Percentiles rank a stretch among this genome's conserved stretches.
Evolutionary conservation across 306 rosid species (phyloP).

Genomic region (Abrus pulchellus): DNA sequence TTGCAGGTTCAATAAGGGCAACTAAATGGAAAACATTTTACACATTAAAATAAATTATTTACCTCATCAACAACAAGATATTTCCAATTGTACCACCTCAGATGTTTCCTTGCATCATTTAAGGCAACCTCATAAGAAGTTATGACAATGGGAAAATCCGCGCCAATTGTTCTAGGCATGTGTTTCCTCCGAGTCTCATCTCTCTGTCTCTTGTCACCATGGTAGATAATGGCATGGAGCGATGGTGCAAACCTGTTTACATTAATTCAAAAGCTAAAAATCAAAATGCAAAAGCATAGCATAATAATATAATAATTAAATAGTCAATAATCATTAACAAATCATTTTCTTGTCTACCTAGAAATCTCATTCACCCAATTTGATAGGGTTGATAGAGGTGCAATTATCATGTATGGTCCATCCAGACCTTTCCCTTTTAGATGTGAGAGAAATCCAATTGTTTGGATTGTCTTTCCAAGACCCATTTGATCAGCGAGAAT

Average conservation of each 20-base stretch:
- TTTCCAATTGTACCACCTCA: slow-evolving; percentile 80
- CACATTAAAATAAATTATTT: slow-evolving; percentile 32
- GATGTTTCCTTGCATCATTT: slow-evolving; percentile 68
- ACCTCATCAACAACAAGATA: slow-evolving; percentile 97
- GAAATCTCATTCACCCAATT: slow-evolving; percentile 89
- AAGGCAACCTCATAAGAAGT: slow-evolving; percentile 96
- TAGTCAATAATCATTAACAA: background rate
- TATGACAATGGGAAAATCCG: slow-evolving; percentile 79
- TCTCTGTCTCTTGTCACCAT: slow-evolving; percentile 79
- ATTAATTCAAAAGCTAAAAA: slow-evolving; percentile 21
- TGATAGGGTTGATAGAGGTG: slow-evolving; percentile 96
- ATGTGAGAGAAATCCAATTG: slow-evolving; percentile 92
- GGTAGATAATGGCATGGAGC: slow-evolving; percentile 69
- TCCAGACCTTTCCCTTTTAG: slow-evolving; percentile 83
- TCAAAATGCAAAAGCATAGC: slow-evolving; percentile 29
- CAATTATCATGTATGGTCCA: slow-evolving; percentile 92
- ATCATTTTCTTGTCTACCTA: slow-evolving; percentile 72
- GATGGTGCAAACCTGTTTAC: slow-evolving; percentile 82
- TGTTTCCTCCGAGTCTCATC: slow-evolving; percentile 76
- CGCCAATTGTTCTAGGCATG: slow-evolving; percentile 86
- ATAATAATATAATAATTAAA: slow-evolving; percentile 3
- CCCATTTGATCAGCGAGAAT: slow-evolving; percentile 99
- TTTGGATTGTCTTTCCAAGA: slow-evolving; percentile 98
- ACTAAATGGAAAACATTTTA: slow-evolving; percentile 23
- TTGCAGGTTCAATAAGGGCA: background rate